Base-by-base conservation (phyloP, 495 filamentous ascomycete species). In the Parmelia sp. region DNA sequence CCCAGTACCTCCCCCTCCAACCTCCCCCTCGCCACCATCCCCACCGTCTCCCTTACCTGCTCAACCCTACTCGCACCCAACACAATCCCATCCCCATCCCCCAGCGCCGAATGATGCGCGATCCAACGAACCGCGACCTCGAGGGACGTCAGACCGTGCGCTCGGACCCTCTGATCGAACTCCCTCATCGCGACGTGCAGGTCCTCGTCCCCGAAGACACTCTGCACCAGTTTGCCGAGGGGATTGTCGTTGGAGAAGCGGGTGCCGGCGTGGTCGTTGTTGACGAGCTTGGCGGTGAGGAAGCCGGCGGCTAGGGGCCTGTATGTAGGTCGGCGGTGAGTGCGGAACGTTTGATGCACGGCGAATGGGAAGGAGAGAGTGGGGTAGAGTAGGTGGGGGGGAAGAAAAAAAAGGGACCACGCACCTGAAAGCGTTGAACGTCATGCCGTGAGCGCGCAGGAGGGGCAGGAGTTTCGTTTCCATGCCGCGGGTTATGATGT, bases 391-490 rank as follows among this genome's bases (percentile, higher is more conserved):
- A n/a, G n/a, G n/a, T n/a, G n/a, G n/a, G n/a, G n/a, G n/a, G n/a
- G n/a, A n/a, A 33, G 27, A 6, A 33, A 31, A 23, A 17, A 31
- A 31, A 19, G 3, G 53, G 8, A 31, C 47, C 42, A 37, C 57
- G 15, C 36, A 67, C 42, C 70, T 77, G 69, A 75, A 84, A 27
- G 75, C 76, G 66, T 82, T 79, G 65, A 80, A 81, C 2, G 77
- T 73, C 23, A 85, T 82, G 6, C 74, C 76, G 70, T 84, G 77
- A 57, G 82, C 66, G 21, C 81, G 72, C 29, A 86, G 68, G 44
- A 79, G 76, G 12, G 83, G 82, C 39, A 85, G 73, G n/a, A 85
- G 71, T 51, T 78, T 73, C 11, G 69, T 68, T 66, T 85, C 83
- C 12, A 65, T 67, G 29, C 71, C 70, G 10, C 78, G 76, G 12